Percentiles rank a stretch among this genome's conserved stretches.
These are phyloP conservation scores for Ceratobasidium theobromae DNA, from an alignment of 1,284 basidiomycete genomes.

Conservation along the genomic window DNA sequence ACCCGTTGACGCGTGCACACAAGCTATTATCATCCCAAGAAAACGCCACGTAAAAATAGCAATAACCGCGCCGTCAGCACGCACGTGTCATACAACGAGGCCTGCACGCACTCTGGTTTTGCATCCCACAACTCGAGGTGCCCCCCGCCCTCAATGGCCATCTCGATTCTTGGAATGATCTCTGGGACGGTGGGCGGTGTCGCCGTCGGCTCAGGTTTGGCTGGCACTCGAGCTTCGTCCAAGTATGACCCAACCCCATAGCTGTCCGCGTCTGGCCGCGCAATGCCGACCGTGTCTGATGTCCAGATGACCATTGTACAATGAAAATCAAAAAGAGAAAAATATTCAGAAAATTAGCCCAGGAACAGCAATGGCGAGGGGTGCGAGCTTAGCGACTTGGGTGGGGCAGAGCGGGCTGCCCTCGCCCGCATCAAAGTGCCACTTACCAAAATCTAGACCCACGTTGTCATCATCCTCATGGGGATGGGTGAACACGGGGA, in stretches of 20 bases:
- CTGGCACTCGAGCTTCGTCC: slow-evolving; percentile 5
- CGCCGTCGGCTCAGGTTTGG: neutral
- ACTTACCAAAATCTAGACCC: slow-evolving; percentile 24
- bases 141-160: slow-evolving; percentile 20
- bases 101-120: slow-evolving; percentile 21
- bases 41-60: neutral
- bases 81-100: neutral
- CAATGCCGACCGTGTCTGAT: slow-evolving; percentile 13
- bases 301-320: slow-evolving; percentile 21
- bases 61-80: neutral
- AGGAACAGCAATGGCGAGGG: neutral
- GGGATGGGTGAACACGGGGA: slow-evolving; percentile 1
- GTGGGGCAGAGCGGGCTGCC: slow-evolving; percentile 13
- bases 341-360: neutral
- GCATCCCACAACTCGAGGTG: slow-evolving; percentile 27
- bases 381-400: neutral
- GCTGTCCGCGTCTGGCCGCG: neutral
- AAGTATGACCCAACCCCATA: slow-evolving; percentile 19
- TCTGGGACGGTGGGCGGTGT: slow-evolving; percentile 8
- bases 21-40: slow-evolving; percentile 6
- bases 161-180: slow-evolving; percentile 24
- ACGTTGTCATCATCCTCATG: slow-evolving; percentile 30
- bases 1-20: slow-evolving; percentile 17
- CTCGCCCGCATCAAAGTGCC: slow-evolving; percentile 26
- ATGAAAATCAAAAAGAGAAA: neutral